phyloP scores from a whole-genome alignment of 768 basidiomycete species.

The Tylopilus rubrobrunneus region DNA sequence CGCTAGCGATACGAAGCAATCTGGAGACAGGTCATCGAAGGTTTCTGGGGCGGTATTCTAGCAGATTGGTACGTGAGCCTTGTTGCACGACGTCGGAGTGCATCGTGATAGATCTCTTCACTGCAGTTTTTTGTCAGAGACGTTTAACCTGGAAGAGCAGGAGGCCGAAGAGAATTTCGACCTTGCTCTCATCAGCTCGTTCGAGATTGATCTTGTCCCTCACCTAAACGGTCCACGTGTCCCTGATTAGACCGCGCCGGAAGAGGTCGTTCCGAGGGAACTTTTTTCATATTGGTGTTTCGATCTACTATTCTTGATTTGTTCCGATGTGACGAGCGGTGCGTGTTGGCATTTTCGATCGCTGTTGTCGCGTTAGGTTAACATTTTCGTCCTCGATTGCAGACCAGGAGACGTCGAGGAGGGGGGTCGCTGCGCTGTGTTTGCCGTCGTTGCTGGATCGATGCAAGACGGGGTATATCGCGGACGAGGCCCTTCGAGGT shows the following conservation, averaged over 20 bases:
- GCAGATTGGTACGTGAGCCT: slow-evolving; percentile 68
- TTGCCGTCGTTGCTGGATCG: slow-evolving; percentile 72
- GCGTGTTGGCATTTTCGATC: slow-evolving; percentile 1
- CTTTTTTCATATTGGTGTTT: slow-evolving; percentile 93
- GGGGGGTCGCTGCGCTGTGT: slow-evolving; percentile 68
- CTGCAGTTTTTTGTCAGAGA: slow-evolving; percentile 52
- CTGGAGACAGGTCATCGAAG: slow-evolving; percentile 81
- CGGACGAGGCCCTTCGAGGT: slow-evolving; percentile 83
- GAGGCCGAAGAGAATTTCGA: slow-evolving; percentile 85
- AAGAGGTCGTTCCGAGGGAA: slow-evolving; percentile 62
- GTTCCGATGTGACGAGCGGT: slow-evolving; percentile 65
- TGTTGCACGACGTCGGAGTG: background rate
- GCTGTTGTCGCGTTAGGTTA: background rate
- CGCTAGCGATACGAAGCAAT: slow-evolving; percentile 69
- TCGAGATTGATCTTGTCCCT: slow-evolving; percentile 80
- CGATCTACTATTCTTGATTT: slow-evolving; percentile 79
- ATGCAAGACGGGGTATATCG: slow-evolving; percentile 74
- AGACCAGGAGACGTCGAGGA: slow-evolving; percentile 57
- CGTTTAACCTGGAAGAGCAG: slow-evolving; percentile 58
- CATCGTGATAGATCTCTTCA: background rate
- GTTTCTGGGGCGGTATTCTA: slow-evolving; percentile 75
- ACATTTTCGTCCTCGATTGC: background rate
- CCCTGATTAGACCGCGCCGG: slow-evolving; percentile 64
- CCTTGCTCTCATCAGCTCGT: slow-evolving; percentile 66
- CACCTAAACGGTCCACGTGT: slow-evolving; percentile 65